Base-by-base conservation (phyloP, 805 yeast genomes). In the Trichomonascus vanleenenianus region DNA sequence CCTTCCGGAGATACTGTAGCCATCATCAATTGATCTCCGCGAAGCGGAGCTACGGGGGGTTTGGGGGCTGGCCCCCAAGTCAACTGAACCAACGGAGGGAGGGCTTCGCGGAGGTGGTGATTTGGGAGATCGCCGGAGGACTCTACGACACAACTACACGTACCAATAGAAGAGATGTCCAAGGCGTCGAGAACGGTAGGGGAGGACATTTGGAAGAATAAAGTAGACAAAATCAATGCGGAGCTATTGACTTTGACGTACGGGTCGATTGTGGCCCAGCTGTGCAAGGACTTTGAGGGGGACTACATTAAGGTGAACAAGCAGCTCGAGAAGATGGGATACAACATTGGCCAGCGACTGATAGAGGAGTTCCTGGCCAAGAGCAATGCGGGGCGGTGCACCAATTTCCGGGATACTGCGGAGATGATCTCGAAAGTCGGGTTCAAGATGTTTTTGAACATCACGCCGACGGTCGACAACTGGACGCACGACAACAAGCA, bases 231-330 rank as follows among this genome's bases (percentile, higher is more conserved):
- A 64, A 81, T 91, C 83, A 93, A 89, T 61, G 82, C 95, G 2
- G 98, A 93, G 65, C 72, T 93, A 43, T 86, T 93, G 65, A 86
- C 96, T n/a, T 68, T 93, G 48, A 91, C 96, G 1, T 93, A 93
- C 57, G 98, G 98, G 8, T 81, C 96, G 2, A 78, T 93, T 40
- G 97, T 93, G 40, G 78, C 95, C 11, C 97, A 91, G 58, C 68
- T 93, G 44, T 88, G 96, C 60, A 78, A 81, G 48, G 97, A 93
- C 59, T 81, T 76, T 63, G 75, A 81, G 45, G 73, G 78, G 51
- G 85, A 89, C 62, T 89, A 86, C 62, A 61, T 59, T 5, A 81
- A 81, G 56, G 96, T 93, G 47, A 93, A 93, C 60, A 69, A 71
- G 43, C 95, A 91, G 59, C 71, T 93, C 42, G 95, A 82, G 57